Evolutionary conservation across 1,284 basidiomycete genomes (phyloP).

Genomic region (Amylostereum chailletii): DNA sequence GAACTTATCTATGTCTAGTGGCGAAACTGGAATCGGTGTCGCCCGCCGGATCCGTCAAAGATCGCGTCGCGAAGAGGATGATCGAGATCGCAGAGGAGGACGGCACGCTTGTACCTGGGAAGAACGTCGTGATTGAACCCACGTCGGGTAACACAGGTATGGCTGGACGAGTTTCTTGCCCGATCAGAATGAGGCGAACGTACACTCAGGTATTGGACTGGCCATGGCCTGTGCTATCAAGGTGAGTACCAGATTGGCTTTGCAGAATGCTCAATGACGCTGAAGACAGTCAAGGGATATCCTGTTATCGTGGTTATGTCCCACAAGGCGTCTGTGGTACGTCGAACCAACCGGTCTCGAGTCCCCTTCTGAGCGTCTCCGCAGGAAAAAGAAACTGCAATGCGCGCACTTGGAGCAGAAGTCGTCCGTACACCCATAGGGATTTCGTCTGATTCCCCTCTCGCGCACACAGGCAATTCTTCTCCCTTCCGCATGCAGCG

Average conservation of each 20-base stretch:
- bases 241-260: constrained; percentile 30
- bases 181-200: neutral
- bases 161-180: constrained; percentile 13
- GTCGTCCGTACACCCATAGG: constrained; percentile 89
- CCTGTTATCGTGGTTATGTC: constrained; percentile 89
- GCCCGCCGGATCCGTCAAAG: constrained; percentile 90
- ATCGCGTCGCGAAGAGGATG: constrained; percentile 95
- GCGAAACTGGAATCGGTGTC: constrained; percentile 89
- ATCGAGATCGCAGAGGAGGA: constrained; percentile 84
- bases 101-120: constrained; percentile 77
- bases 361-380: neutral
- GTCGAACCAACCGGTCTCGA: neutral
- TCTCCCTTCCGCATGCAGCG: constrained; percentile 63
- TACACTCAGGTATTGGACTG: constrained; percentile 68
- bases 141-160: constrained; percentile 88
- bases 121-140: constrained; percentile 89
- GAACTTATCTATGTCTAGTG: constrained; percentile 35
- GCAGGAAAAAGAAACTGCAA: constrained; percentile 86
- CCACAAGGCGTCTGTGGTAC: constrained; percentile 85
- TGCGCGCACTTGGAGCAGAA: constrained; percentile 86
- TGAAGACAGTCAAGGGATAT: constrained; percentile 78
- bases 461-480: constrained; percentile 78
- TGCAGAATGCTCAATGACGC: constrained; percentile 38
- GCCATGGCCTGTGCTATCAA: constrained; percentile 88
- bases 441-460: constrained; percentile 75